These are phyloP conservation scores for Mycena haematopus DNA, from an alignment of 768 basidiomycete genomes.

Conservation along the genomic window DNA sequence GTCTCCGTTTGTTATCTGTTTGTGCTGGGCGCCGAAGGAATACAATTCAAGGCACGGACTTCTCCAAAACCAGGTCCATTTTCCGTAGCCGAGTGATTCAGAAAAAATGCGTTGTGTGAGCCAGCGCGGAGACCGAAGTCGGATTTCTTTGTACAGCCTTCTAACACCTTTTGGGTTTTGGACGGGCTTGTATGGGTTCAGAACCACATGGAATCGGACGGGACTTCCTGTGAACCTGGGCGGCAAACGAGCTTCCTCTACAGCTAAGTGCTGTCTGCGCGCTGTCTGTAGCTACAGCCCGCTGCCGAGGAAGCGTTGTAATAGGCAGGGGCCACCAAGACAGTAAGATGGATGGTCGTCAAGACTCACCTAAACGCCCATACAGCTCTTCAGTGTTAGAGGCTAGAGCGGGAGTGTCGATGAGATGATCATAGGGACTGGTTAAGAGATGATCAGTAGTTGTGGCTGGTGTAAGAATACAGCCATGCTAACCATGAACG, in stretches of 20 bases:
- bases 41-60: background rate
- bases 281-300: too few species aligned
- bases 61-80: background rate
- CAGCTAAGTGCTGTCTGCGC: background rate
- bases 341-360: too few species aligned
- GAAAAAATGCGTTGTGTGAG: background rate
- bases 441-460: background rate
- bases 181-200: background rate
- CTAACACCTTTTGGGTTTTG: too few species aligned
- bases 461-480: background rate
- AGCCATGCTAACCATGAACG: conserved; percentile 3
- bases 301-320: background rate
- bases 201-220: background rate
- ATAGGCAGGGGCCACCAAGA: too few species aligned
- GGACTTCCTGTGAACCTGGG: background rate
- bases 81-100: background rate
- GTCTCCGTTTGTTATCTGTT: background rate
- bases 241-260: background rate
- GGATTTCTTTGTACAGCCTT: background rate
- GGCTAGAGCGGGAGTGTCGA: background rate
- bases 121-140: background rate
- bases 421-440: background rate
- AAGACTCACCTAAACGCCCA: too few species aligned
- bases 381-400: too few species aligned
- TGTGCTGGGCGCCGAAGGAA: background rate